These are phyloP conservation scores for Trichothecium sympodiale DNA, from an alignment of 2,329 filamentous ascomycete species.

Conservation along the genomic window DNA sequence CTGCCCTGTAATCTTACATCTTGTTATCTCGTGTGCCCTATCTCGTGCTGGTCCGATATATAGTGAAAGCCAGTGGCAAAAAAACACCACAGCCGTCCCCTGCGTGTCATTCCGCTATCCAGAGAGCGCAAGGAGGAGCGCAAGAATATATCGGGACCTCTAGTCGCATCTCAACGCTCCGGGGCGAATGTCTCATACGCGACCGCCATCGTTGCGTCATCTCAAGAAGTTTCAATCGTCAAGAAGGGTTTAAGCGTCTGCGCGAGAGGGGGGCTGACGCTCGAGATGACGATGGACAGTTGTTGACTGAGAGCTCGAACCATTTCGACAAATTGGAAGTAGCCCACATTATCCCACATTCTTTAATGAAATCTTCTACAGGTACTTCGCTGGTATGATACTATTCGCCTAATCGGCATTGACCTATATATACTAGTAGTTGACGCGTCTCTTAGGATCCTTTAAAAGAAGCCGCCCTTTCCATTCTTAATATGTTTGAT, in stretches of 20 bases:
- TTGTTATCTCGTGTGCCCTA: too few relatives aligned
- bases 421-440: too few relatives aligned
- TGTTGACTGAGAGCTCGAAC: too few relatives aligned
- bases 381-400: slow-evolving; percentile 5
- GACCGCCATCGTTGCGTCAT: slow-evolving; percentile 7
- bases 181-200: slow-evolving; percentile 5
- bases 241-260: slow-evolving; percentile 2
- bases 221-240: slow-evolving; percentile 5
- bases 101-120: slow-evolving; percentile 4
- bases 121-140: background rate
- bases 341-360: slow-evolving; percentile 9
- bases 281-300: slow-evolving; percentile 6
- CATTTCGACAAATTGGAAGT: too few relatives aligned
- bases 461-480: slow-evolving; percentile 20
- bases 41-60: too few relatives aligned
- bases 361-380: slow-evolving; percentile 3
- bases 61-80: slow-evolving; percentile 5
- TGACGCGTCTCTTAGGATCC: slow-evolving; percentile 5
- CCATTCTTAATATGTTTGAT: slow-evolving; percentile 31
- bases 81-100: slow-evolving; percentile 6
- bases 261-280: background rate
- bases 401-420: slow-evolving; percentile 1
- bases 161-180: slow-evolving; percentile 4
- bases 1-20: slow-evolving; percentile 5
- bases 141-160: slow-evolving; percentile 4